Evolutionary conservation across 352 stramenopile genomes (phyloP).

Genomic region (Pythium chondricola): DNA sequence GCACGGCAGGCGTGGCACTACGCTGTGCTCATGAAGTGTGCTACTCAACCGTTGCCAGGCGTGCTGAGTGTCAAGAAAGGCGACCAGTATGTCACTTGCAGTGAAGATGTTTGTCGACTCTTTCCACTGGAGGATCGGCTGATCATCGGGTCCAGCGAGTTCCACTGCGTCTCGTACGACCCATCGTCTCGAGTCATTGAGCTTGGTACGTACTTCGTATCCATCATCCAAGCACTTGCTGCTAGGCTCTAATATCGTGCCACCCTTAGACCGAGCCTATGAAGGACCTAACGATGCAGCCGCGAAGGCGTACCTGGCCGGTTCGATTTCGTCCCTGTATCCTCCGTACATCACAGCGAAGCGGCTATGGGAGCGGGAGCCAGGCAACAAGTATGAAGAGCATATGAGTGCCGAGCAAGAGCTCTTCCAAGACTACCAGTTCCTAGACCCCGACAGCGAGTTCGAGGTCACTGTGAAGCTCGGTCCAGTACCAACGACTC

Average conservation of each 20-base stretch:
- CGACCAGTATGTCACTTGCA: conserved; percentile 24
- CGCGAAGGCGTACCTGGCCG: conserved; percentile 45
- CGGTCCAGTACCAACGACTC: conserved; percentile 35
- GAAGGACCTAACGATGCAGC: conserved; percentile 32
- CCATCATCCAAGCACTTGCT: too few relatives aligned
- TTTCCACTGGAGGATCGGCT: conserved; percentile 58
- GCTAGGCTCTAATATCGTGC: too few relatives aligned
- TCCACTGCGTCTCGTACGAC: conserved; percentile 34
- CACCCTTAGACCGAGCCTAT: conserved; percentile 48
- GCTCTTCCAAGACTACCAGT: conserved; percentile 83
- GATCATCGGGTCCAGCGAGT: conserved; percentile 50
- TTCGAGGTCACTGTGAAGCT: conserved; percentile 78
- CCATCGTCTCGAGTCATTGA: conserved; percentile 28
- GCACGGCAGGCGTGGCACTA: conserved; percentile 65
- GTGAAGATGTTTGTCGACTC: conserved; percentile 44
- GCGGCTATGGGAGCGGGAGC: conserved; percentile 62
- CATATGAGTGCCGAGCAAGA: conserved; percentile 75
- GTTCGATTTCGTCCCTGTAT: conserved; percentile 29
- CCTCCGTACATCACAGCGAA: conserved; percentile 63
- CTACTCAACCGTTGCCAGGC: conserved; percentile 45
- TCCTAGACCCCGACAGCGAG: conserved; percentile 62
- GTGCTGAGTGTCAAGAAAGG: conserved; percentile 36
- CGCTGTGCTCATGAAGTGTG: conserved; percentile 58
- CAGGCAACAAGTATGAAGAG: conserved; percentile 82
- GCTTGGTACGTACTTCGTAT: conserved; percentile 40